phyloP scores from a whole-genome alignment of 768 basidiomycete genomes.

The Phanerodontia chrysosporium region DNA sequence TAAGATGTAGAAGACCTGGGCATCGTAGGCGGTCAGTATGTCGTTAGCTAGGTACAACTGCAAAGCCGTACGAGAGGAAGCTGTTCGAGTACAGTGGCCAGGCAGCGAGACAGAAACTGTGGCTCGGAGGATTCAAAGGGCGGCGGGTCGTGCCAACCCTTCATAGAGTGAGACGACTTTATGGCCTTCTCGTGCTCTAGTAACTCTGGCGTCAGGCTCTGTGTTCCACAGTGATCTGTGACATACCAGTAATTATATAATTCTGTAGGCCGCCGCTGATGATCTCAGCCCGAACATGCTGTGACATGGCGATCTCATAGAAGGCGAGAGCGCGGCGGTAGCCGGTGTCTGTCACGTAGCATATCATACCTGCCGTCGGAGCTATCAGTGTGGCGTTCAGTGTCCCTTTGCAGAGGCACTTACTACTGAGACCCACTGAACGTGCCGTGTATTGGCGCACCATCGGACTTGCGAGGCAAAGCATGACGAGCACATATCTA shows the following conservation, averaged over 20 bases:
- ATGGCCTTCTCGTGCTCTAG: not conserved
- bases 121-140: not conserved
- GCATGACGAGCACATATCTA: not conserved
- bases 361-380: not conserved
- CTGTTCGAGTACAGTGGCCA: not conserved
- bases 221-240: not conserved
- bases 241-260: slow-evolving; percentile 4
- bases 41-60: not conserved
- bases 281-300: not conserved
- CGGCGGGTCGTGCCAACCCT: too few relatives aligned
- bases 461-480: not conserved
- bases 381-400: not conserved
- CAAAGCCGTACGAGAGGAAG: not conserved
- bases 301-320: not conserved
- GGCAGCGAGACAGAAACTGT: too few relatives aligned
- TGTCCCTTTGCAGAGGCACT: not conserved
- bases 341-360: not conserved
- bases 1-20: not conserved
- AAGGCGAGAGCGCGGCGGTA: not conserved
- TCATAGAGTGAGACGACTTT: too few relatives aligned
- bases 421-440: too few relatives aligned
- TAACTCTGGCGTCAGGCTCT: not conserved
- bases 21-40: not conserved
- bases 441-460: too few relatives aligned
- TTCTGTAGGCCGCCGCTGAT: slow-evolving; percentile 2